Evolutionary conservation across 805 yeast genomes (phyloP).

Genomic region (Blastobotrys americana): DNA sequence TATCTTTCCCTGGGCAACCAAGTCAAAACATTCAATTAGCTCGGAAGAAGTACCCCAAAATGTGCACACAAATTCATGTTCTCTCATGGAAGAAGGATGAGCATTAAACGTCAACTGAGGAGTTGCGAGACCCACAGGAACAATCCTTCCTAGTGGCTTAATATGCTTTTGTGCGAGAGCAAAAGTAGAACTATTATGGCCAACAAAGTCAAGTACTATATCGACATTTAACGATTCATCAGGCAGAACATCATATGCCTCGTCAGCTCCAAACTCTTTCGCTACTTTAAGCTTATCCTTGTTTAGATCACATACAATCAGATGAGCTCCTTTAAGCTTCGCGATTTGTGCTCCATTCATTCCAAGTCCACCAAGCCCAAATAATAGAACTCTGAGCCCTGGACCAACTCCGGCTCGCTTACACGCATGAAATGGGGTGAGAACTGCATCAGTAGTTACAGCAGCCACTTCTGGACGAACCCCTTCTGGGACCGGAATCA

Average conservation of each 20-base stretch:
- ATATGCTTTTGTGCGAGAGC: constrained; percentile 30
- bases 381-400: constrained; percentile 23
- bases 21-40: constrained; percentile 37
- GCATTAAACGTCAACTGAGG: constrained; percentile 30
- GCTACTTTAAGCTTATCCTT: constrained; percentile 28
- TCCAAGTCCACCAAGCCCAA: constrained; percentile 34
- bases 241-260: constrained; percentile 31
- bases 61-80: constrained; percentile 34
- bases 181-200: constrained; percentile 21
- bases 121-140: constrained; percentile 40
- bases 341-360: constrained; percentile 30
- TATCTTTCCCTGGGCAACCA: constrained; percentile 37
- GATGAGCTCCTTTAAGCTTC: constrained; percentile 16
- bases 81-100: constrained; percentile 36
- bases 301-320: constrained; percentile 25
- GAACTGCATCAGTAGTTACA: constrained; percentile 29
- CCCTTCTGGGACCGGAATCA: constrained; percentile 28
- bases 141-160: constrained; percentile 33
- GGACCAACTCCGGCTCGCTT: constrained; percentile 25
- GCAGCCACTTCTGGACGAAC: constrained; percentile 30
- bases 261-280: constrained; percentile 36
- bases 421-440: constrained; percentile 33
- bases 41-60: constrained; percentile 42
- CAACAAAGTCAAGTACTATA: constrained; percentile 26
- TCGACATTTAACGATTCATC: constrained; percentile 34